Conservation (phyloP, 202 grass and related monocot species). For the Dendrocalamus latiflorus region DNA sequence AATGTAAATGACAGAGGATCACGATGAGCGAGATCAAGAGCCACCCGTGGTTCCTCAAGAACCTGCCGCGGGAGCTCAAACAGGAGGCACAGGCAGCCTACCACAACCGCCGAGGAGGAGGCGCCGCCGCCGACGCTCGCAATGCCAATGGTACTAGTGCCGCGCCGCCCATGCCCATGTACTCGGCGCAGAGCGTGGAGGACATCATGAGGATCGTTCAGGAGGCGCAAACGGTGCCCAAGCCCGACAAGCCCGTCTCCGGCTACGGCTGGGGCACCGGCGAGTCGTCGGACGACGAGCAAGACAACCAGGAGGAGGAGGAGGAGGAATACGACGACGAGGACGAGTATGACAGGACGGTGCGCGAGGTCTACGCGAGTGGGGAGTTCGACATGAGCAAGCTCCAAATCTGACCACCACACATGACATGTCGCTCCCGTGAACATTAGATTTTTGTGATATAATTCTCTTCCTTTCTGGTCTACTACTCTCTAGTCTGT, state of each 20-base stretch:
- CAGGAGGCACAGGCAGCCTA: constrained; percentile 60
- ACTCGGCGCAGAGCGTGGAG: constrained; percentile 67
- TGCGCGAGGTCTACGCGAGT: constrained; percentile 61
- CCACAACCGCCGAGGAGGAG: constrained; percentile 35
- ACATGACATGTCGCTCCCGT: not conserved
- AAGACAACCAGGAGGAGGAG: not conserved
- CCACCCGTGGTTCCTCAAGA: constrained; percentile 84
- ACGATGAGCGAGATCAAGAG: constrained; percentile 75
- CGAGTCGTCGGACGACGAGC: constrained; percentile 21
- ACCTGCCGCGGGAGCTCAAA: constrained; percentile 79
- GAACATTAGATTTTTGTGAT: not conserved
- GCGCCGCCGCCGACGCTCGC: not conserved
- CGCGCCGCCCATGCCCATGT: not conserved
- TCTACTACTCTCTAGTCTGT: not conserved
- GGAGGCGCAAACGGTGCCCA: constrained; percentile 62
- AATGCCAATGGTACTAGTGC: not conserved
- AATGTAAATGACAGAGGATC: constrained; percentile 42
- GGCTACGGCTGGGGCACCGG: constrained; percentile 49
- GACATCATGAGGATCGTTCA: constrained; percentile 75
- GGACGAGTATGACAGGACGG: constrained; percentile 70
- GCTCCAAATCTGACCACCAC: constrained; percentile 43
- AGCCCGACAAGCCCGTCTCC: constrained; percentile 28
- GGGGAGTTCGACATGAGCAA: constrained; percentile 51
- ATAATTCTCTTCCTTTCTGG: not conserved
- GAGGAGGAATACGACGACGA: constrained; percentile 20